Percentiles rank a stretch among this genome's conserved stretches.
Conservation (phyloP, 108 stramenopile species). For the Halocafeteria seosinensis region DNA sequence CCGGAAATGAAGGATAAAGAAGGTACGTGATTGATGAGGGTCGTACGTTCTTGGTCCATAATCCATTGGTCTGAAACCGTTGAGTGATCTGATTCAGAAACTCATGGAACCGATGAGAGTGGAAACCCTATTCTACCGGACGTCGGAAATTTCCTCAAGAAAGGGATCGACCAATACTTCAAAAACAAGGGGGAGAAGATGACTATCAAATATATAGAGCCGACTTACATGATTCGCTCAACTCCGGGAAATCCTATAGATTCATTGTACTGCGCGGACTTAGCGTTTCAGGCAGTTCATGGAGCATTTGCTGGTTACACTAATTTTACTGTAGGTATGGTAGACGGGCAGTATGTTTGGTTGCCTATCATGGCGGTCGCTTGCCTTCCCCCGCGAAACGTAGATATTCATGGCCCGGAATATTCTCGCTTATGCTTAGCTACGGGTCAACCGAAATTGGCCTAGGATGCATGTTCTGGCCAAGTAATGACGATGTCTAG, state of each 20-base stretch:
- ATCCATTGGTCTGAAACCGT: no score
- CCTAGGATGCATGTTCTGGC: no score
- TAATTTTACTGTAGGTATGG: constrained; percentile 76
- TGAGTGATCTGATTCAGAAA: no score
- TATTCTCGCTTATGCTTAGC: not conserved
- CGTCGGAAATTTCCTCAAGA: constrained; percentile 78
- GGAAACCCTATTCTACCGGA: constrained; percentile 78
- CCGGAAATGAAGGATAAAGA: not conserved
- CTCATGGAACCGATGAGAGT: constrained; percentile 60
- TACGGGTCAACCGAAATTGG: not conserved
- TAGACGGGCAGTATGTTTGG: constrained; percentile 80
- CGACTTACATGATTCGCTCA: constrained; percentile 86
- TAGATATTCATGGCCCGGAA: not conserved
- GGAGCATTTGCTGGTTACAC: constrained; percentile 95
- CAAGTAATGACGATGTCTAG: no score
- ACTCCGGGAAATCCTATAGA: constrained; percentile 83
- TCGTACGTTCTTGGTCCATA: no score
- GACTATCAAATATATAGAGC: constrained; percentile 69
- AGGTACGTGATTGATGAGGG: no score
- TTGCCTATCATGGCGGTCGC: constrained; percentile 81
- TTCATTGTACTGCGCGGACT: constrained; percentile 76
- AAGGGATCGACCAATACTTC: constrained; percentile 54
- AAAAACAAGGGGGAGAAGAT: constrained; percentile 28
- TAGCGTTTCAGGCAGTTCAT: constrained; percentile 87
- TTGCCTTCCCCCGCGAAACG: not conserved